phyloP scores from a whole-genome alignment of 441 rosid genomes.

The Pelargonium fulgidum region DNA sequence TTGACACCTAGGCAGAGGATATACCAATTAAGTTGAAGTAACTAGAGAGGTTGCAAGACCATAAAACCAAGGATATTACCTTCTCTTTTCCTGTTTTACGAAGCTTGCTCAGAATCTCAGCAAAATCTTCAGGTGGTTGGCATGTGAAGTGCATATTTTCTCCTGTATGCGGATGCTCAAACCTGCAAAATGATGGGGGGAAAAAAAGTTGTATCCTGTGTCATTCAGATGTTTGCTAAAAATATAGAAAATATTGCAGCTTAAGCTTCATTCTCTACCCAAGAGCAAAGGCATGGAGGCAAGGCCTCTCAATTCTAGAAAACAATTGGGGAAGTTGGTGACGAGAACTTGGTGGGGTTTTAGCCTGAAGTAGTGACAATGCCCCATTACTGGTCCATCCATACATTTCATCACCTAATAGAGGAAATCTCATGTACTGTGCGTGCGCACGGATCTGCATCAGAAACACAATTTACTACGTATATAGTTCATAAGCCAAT shows the following conservation, averaged over 20 bases:
- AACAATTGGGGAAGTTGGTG: constrained; percentile 41
- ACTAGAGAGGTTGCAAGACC: no score
- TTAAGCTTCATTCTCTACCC: constrained; percentile 49
- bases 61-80: constrained; percentile 15
- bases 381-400: constrained; percentile 81
- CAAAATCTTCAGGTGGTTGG: constrained; percentile 76
- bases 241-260: not conserved
- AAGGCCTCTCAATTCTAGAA: constrained; percentile 74
- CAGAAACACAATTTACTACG: constrained; percentile 12
- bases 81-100: constrained; percentile 47
- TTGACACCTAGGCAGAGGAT: no score
- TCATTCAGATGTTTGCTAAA: constrained; percentile 10
- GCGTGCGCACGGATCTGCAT: constrained; percentile 76
- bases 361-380: constrained; percentile 55
- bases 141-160: constrained; percentile 54
- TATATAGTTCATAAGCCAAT: not conserved
- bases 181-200: constrained; percentile 41
- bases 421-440: constrained; percentile 64
- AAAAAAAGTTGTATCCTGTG: not conserved
- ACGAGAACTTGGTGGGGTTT: constrained; percentile 37
- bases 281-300: constrained; percentile 79
- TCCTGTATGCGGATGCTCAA: constrained; percentile 65
- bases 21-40: no score
- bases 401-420: constrained; percentile 78
- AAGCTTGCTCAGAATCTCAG: constrained; percentile 44